These are phyloP conservation scores for Marvania coccoides DNA, from an alignment of 139 green algal species.

Conservation along the genomic window DNA sequence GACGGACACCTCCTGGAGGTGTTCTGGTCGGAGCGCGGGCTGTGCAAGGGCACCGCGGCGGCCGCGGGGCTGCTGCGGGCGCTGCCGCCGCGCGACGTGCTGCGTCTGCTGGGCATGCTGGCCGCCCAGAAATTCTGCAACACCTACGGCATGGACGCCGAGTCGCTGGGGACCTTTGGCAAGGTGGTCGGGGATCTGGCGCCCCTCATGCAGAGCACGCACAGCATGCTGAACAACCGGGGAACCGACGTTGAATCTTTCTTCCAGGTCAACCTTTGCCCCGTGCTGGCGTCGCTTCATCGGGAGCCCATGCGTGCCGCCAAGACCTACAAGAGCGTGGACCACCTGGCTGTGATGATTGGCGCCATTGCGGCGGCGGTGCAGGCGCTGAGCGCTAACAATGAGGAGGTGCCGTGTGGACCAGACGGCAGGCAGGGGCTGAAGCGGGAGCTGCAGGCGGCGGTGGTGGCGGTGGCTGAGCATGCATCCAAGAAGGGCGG, in stretches of 20 bases:
- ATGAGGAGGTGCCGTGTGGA: not conserved
- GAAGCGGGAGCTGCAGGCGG: not conserved
- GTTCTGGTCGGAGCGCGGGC: not conserved
- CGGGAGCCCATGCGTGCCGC: not conserved
- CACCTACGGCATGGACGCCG: not conserved
- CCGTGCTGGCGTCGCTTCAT: not conserved
- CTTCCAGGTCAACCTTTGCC: not conserved
- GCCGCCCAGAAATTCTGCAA: constrained; percentile 2
- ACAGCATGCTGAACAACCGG: not conserved
- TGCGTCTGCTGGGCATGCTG: constrained; percentile 32
- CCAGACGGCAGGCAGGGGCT: not conserved
- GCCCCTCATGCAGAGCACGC: not conserved
- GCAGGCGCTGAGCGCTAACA: not conserved
- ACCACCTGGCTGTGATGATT: constrained; percentile 12
- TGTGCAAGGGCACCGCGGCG: not conserved
- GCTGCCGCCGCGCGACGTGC: constrained; percentile 19
- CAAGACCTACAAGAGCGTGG: constrained; percentile 11
- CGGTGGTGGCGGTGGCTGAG: not conserved
- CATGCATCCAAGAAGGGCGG: no score
- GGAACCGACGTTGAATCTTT: not conserved
- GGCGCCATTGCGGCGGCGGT: not conserved
- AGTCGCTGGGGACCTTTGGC: not conserved
- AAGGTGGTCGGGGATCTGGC: not conserved
- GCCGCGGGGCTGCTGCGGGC: constrained; percentile 10
- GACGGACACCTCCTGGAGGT: constrained; percentile 10